Evolutionary conservation across 192 early-diverging fungal genomes (phyloP), one percentile per base, ranked within the genome.

Genomic region (Entomortierella beljakovae): DNA sequence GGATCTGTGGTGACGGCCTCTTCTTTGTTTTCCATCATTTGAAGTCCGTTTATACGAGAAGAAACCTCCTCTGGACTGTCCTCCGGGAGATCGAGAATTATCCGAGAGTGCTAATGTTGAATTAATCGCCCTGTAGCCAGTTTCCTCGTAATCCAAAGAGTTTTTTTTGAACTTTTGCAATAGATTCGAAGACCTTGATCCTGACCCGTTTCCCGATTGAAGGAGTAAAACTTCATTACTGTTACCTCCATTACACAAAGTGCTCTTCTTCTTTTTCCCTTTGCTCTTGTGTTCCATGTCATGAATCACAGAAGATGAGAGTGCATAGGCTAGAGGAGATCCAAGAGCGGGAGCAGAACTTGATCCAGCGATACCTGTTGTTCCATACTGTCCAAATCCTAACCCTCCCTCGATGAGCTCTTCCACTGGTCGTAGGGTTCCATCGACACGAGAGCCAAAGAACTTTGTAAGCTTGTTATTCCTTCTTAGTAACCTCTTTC

Each of bases 381-480:
- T 4, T 18, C 46, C 40, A 43, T n/a, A 49, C n/a, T 49, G 29
- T 11, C 31, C 49, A 52, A 15, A 50, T 37, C 6, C n/a, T 8
- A 46, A 20, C 33, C 26, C 59, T 15, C 59, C 61, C 20, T 69
- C 60, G 3, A 48, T 35, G 9, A 48, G 31, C 22, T 69, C 66
- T 20, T 79, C 75, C 32, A 70, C 61, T 0, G 75, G 75, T 2
- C 60, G 40, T 57, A 79, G 50, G 3, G 75, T 65, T 13, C 75
- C 75, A 34, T 79, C 75, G 4, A 79, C 67, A 10, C 75, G 60
- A 6, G 75, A 70, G 8, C 75, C 75, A 60, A 79, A 79, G 51
- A 79, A 79, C 25, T 79, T 79, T 52, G 75, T 79, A 46, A 79
- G 43, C 15, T 79, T 79, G 57, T 70, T 79, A 51, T 79, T 79